phyloP scores from a whole-genome alignment of 192 early-diverging fungal genomes.

The Chytriomyces sp. region DNA sequence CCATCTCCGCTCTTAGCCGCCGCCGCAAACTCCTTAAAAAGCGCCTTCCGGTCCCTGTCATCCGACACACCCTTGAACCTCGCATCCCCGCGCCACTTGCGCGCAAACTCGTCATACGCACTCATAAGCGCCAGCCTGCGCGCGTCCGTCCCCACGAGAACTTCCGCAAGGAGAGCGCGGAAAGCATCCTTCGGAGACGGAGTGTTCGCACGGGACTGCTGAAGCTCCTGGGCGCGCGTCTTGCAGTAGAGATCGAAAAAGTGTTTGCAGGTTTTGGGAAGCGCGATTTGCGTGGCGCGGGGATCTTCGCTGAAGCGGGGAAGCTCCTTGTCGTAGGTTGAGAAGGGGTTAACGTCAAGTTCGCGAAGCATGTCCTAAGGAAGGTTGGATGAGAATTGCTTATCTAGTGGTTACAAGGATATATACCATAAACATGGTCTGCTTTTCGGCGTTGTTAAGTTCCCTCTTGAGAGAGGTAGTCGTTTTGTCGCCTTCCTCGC shows the following conservation, averaged over 20 bases:
- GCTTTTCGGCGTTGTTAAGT: constrained; percentile 35
- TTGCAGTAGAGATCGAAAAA: constrained; percentile 77
- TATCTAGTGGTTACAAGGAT: neutral
- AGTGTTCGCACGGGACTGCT: constrained; percentile 42
- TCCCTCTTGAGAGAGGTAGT: too few species aligned
- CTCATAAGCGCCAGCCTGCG: constrained; percentile 49
- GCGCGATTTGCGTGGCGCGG: constrained; percentile 47
- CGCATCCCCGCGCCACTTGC: constrained; percentile 68
- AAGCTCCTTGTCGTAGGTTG: constrained; percentile 73
- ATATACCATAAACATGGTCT: constrained; percentile 29
- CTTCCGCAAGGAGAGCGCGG: constrained; percentile 58
- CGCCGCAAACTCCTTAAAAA: constrained; percentile 69
- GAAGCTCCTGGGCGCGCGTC: constrained; percentile 58
- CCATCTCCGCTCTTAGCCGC: constrained; percentile 39
- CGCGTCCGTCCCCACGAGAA: constrained; percentile 2
- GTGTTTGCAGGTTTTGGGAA: constrained; percentile 59
- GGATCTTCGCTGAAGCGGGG: constrained; percentile 66
- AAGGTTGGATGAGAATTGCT: neutral
- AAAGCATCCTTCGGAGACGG: constrained; percentile 55
- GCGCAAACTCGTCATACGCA: constrained; percentile 73
- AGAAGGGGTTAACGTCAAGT: constrained; percentile 71
- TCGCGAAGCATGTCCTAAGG: constrained; percentile 63
- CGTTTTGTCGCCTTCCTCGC: neutral
- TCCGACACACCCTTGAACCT: constrained; percentile 61
- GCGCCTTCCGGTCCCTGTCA: constrained; percentile 59